phyloP scores from a whole-genome alignment of 148 eudicot genomes.

The Limonium bicolor region DNA sequence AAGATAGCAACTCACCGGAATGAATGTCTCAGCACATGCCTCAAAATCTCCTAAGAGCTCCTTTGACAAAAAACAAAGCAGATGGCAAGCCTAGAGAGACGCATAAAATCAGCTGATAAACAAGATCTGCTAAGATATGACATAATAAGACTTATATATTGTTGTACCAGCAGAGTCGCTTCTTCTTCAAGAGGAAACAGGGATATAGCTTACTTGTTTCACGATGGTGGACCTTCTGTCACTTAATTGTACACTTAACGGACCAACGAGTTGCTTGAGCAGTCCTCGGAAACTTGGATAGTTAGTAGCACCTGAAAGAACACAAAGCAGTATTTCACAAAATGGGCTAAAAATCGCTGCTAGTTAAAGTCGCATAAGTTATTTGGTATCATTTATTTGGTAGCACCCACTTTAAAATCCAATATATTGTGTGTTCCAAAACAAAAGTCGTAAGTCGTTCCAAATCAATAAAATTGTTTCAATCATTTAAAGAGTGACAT shows the following conservation, averaged over 20 bases:
- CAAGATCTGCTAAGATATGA: not conserved
- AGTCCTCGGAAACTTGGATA: slow-evolving; percentile 86
- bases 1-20: slow-evolving; percentile 47
- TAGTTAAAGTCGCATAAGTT: no score
- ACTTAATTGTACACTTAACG: slow-evolving; percentile 68
- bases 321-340: not conserved
- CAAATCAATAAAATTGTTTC: no score
- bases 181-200: not conserved
- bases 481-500: no score
- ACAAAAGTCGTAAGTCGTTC: no score
- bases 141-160: not conserved
- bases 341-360: no score
- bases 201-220: slow-evolving; percentile 45
- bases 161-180: not conserved
- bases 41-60: slow-evolving; percentile 97
- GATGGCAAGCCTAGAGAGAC: slow-evolving; percentile 65
- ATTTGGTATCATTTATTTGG: no score
- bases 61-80: slow-evolving; percentile 70
- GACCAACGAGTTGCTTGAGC: slow-evolving; percentile 77
- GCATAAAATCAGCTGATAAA: slow-evolving; percentile 9
- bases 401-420: no score
- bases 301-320: slow-evolving; percentile 66
- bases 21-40: slow-evolving; percentile 83
- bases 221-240: slow-evolving; percentile 94
- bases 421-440: no score